phyloP scores from a whole-genome alignment of 306 rosid genomes.

The Cicer chorassanicum region DNA sequence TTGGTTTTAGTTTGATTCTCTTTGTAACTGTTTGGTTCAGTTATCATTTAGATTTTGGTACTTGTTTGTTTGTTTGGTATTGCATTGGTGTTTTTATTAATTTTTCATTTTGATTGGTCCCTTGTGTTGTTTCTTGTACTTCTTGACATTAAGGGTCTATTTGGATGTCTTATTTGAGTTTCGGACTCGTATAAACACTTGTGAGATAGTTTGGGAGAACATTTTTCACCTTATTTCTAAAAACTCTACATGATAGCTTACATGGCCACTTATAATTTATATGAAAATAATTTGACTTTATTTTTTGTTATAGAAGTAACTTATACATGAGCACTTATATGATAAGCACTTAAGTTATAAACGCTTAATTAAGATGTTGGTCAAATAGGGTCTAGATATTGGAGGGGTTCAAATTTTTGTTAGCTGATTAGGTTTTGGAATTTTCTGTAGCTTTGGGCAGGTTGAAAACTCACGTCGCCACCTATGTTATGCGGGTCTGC shows the following conservation, averaged over 20 bases:
- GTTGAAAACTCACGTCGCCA: constrained; percentile 67
- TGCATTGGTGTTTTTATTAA: constrained; percentile 1
- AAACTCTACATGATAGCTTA: too few species aligned
- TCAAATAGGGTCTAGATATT: background rate
- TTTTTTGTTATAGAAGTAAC: too few species aligned
- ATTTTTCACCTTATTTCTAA: too few species aligned
- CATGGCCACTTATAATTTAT: too few species aligned
- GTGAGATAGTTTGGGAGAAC: too few species aligned
- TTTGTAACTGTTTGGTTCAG: background rate
- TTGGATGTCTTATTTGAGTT: too few species aligned
- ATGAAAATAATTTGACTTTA: too few species aligned
- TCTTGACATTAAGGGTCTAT: background rate
- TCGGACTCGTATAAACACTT: too few species aligned
- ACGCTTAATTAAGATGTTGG: too few species aligned
- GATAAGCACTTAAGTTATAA: too few species aligned
- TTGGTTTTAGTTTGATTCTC: background rate
- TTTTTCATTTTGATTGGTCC: background rate
- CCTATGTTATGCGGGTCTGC: constrained; percentile 60
- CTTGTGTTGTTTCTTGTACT: background rate
- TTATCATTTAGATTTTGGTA: constrained; percentile 13
- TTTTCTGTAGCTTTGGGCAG: constrained; percentile 69
- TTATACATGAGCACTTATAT: too few species aligned
- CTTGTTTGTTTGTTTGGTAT: background rate
- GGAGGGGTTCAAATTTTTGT: background rate
- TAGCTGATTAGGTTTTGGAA: constrained; percentile 36